Evolutionary conservation across 495 filamentous ascomycete species (phyloP).

Genomic region (Hyphodiscus hymeniophilus): DNA sequence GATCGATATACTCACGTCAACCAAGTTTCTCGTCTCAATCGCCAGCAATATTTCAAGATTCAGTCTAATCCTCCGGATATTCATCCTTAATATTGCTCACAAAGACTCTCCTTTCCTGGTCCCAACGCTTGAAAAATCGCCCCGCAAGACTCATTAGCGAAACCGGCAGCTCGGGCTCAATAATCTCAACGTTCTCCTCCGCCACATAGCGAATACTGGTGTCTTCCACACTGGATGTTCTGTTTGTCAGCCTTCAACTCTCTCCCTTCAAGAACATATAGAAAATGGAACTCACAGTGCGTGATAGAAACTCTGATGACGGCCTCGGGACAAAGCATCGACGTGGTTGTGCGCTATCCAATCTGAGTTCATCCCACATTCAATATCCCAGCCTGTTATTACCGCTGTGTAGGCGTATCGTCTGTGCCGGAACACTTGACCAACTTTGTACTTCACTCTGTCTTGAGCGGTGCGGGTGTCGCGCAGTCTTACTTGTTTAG

Average conservation of each 20-base stretch:
- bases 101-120: slow-evolving; percentile 54
- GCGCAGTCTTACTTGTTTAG: slow-evolving; percentile 44
- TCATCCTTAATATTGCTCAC: slow-evolving; percentile 79
- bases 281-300: slow-evolving; percentile 51
- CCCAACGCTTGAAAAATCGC: slow-evolving; percentile 85
- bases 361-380: slow-evolving; percentile 45
- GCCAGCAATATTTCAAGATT: no score
- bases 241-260: slow-evolving; percentile 30
- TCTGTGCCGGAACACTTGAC: slow-evolving; percentile 76
- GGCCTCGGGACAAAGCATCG: slow-evolving; percentile 51
- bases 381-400: slow-evolving; percentile 76
- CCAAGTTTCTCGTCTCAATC: no score
- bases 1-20: no score
- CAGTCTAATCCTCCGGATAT: slow-evolving; percentile 69
- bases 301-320: slow-evolving; percentile 75
- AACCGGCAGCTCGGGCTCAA: slow-evolving; percentile 39
- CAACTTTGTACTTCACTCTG: slow-evolving; percentile 61
- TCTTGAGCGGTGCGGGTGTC: slow-evolving; percentile 30
- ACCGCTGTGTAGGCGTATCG: slow-evolving; percentile 73
- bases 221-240: slow-evolving; percentile 47
- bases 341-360: slow-evolving; percentile 54
- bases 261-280: slow-evolving; percentile 1
- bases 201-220: slow-evolving; percentile 68
- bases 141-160: slow-evolving; percentile 65
- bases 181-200: slow-evolving; percentile 74